Base-by-base conservation (phyloP, 2,329 filamentous ascomycete species). In the Colletotrichum coccodes region DNA sequence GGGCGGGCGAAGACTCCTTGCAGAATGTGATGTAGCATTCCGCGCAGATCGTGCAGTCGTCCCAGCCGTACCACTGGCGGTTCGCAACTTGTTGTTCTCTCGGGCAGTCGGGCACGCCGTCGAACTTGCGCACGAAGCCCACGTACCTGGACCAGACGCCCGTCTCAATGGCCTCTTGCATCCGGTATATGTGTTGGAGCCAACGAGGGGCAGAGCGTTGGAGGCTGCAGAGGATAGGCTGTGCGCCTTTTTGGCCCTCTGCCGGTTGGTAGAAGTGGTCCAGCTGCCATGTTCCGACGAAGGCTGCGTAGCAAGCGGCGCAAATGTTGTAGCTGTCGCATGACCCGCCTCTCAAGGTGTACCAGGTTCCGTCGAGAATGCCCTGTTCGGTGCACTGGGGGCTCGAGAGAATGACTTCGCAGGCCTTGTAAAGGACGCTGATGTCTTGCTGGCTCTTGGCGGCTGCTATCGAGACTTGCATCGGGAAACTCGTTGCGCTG, bases 321-420 rank as follows among this genome's bases (percentile, higher is more conserved):
- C 80, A 81, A 0, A 81, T 71, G 14, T 72, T 71, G 8, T 75
- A 74, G 0, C 72, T 73, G 0, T 68, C 62, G 14, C 75, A 73
- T 0, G 68, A 74, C 1, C 75, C 75, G 14, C 36, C 21, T 0
- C 60, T 18, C 1, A 80, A 42, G 0, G 78, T 80, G 74, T 78
- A 81, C 78, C 78, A 80, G 1, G 75, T 78, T 1, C 78, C 78
- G 2, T 76, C 65, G 0, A 73, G 49, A 28, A 80, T 75, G 0
- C 77, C 78, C 1, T 76, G 58, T 0, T 64, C 64, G 0, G 75
- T 76, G 34, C 79, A 81, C 0, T 74, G 74, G 0, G 76, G 70
- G 1, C 76, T 70, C 0, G 61, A 54, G 6, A 67, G 64, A 6
- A 80, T 72, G 0, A 60, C 66, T 3, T 72, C 68, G 0, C 76